Base-by-base conservation (phyloP, 345 rosid genomes). In the Kernera saxatilis region DNA sequence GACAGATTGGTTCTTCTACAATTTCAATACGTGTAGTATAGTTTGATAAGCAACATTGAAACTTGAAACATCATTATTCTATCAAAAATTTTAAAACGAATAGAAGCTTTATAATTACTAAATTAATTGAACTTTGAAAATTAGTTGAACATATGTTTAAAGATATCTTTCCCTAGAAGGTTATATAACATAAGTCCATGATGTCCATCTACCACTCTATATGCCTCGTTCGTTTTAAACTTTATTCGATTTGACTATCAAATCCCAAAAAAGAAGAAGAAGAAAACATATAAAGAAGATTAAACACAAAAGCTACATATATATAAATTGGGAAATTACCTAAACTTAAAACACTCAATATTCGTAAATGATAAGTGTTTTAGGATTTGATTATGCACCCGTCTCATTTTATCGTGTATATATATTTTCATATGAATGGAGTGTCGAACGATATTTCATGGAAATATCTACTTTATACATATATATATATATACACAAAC, bases 31-130 rank as follows among this genome's bases (percentile, higher is more conserved):
- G 73, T 67, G 78, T 74, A 19, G 27, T 46, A 48, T 46, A 48
- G 66, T 65, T 59, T 57, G 39, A 74, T 49, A 59, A 57, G 68
- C 68, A 50, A 67, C 62, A 67, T 32, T 40, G 68, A 66, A 74
- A 49, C 73, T 57, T 66, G 62, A 39, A 49, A 39, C 33, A 29
- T 23, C 36, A 17, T 74, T 49, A 61, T 49, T 66, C 54, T 58
- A 29, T 45, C 33, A 64, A 14, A 7, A 4, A 21, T 23, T 25
- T 14, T 22, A n/a, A n/a, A n/a, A n/a, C n/a, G 30, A 14, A 64
- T 14, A 21, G 9, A 44, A 7, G 18, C 39, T 44, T 18, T 29
- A 21, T 30, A 21, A 23, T 18, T 22, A 33, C n/a, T 17, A 8
- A 43, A 44, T 27, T 44, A 64, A 44, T 19, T 33, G 23, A 19